These are phyloP conservation scores for Zancudomyces culisetae DNA, from an alignment of 371 early-diverging fungal species.

Conservation along the genomic window DNA sequence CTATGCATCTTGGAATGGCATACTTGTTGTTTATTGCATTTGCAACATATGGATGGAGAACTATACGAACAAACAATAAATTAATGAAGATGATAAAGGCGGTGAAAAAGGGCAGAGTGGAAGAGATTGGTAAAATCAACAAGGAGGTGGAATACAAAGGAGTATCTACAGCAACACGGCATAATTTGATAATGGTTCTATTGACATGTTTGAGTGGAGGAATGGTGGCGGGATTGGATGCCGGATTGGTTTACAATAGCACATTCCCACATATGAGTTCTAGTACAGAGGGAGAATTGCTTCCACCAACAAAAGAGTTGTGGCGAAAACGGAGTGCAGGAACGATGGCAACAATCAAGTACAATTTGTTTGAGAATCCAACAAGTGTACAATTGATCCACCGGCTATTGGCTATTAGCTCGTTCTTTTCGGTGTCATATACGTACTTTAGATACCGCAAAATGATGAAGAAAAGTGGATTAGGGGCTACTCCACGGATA, in stretches of 20 bases:
- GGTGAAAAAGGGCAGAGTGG: neutral
- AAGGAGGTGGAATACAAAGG: neutral
- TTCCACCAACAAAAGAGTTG: constrained; percentile 48
- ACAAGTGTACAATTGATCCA: constrained; percentile 89
- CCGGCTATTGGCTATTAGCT: constrained; percentile 68
- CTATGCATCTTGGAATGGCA: constrained; percentile 81
- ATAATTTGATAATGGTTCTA: constrained; percentile 44
- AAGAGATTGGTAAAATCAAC: neutral
- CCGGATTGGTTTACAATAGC: constrained; percentile 88
- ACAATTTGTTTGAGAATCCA: constrained; percentile 82
- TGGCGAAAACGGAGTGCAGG: constrained; percentile 40
- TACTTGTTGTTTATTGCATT: constrained; percentile 67
- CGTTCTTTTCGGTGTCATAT: constrained; percentile 44
- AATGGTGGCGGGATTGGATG: constrained; percentile 92
- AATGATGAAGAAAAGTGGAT: constrained; percentile 43
- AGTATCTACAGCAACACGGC: constrained; percentile 37
- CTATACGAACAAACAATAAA: constrained; percentile 24
- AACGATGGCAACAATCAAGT: constrained; percentile 32
- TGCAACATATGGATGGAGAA: constrained; percentile 55
- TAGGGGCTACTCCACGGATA: no score
- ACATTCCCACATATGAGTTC: constrained; percentile 78
- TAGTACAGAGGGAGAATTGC: constrained; percentile 25
- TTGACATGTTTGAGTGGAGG: constrained; percentile 82
- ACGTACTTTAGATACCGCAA: constrained; percentile 53
- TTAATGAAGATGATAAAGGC: neutral